A percentile compares a stretch with the other conserved stretches of the same genome.
phyloP scores from a whole-genome alignment of 768 basidiomycete genomes.

The Tylopilus sp. region DNA sequence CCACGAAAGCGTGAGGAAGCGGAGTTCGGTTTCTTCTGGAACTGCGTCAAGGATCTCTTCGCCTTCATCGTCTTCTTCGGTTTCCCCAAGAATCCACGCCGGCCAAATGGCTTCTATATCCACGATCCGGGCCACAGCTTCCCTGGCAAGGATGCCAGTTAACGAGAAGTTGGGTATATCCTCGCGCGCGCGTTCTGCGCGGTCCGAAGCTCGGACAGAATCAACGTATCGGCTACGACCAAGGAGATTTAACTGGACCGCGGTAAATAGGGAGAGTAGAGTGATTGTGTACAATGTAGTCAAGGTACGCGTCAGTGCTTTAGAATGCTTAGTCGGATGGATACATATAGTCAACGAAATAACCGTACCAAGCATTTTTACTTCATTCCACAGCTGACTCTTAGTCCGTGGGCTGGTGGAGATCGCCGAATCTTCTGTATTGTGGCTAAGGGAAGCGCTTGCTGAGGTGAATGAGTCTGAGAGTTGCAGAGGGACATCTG shows the following conservation, averaged over 20 bases:
- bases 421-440: constrained; percentile 1
- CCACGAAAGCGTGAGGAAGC: constrained; percentile 86
- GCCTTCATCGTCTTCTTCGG: constrained; percentile 27
- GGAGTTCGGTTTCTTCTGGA: constrained; percentile 67
- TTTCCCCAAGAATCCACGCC: constrained; percentile 20
- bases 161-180: constrained; percentile 33
- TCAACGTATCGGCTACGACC: constrained; percentile 78
- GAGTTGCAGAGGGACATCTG: constrained; percentile 21
- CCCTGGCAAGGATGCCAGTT: constrained; percentile 23
- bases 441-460: constrained; percentile 33
- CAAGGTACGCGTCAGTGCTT: constrained; percentile 85
- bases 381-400: constrained; percentile 86
- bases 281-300: constrained; percentile 85
- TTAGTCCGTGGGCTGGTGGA: constrained; percentile 48
- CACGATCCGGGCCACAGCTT: constrained; percentile 22
- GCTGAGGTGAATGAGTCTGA: constrained; percentile 41
- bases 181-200: constrained; percentile 50
- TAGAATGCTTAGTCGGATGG: constrained; percentile 1
- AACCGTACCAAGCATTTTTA: constrained; percentile 75
- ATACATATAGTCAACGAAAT: constrained; percentile 14
- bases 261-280: constrained; percentile 81
- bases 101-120: constrained; percentile 26
- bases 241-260: constrained; percentile 81
- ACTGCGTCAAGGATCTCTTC: constrained; percentile 36
- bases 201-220: constrained; percentile 58